phyloP scores from a whole-genome alignment of 2,329 filamentous ascomycete species.

The Botrytis sinoallii region DNA sequence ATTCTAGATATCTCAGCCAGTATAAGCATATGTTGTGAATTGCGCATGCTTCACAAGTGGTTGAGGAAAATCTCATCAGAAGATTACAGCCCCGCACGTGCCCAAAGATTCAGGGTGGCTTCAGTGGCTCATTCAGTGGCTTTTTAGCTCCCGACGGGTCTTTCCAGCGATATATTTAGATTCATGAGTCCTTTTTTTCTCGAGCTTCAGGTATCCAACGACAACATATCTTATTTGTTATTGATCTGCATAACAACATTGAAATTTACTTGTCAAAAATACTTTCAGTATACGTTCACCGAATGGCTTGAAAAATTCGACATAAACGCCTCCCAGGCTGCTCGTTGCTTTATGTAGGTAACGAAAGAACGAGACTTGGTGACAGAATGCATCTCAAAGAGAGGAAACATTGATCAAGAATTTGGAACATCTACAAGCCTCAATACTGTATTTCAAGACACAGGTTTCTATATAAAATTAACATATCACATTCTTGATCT shows the following conservation, averaged over 20 bases:
- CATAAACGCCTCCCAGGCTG: not conserved
- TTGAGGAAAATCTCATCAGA: not conserved
- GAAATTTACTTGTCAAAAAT: not conserved
- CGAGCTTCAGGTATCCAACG: not conserved
- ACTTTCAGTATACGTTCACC: not conserved
- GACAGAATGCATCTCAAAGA: not conserved
- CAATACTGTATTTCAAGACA: not conserved
- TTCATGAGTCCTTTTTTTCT: not conserved
- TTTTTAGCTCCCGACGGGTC: not conserved
- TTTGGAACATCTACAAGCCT: slow-evolving; percentile 3
- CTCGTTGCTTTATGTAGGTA: not conserved
- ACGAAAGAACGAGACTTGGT: not conserved
- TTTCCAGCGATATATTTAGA: not conserved
- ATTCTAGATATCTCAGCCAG: not conserved
- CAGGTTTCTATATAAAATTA: too few species aligned
- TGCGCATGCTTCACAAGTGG: not conserved
- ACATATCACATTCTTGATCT: slow-evolving; percentile 4
- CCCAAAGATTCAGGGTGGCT: not conserved
- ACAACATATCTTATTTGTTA: not conserved
- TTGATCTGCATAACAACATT: not conserved
- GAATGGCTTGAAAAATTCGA: not conserved
- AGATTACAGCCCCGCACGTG: slow-evolving; percentile 7
- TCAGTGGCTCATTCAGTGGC: not conserved
- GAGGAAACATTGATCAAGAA: not conserved
- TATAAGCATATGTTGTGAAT: not conserved